These are phyloP conservation scores for Fusarium veterinarium DNA, from an alignment of 2,329 filamentous ascomycete species.

Conservation along the genomic window DNA sequence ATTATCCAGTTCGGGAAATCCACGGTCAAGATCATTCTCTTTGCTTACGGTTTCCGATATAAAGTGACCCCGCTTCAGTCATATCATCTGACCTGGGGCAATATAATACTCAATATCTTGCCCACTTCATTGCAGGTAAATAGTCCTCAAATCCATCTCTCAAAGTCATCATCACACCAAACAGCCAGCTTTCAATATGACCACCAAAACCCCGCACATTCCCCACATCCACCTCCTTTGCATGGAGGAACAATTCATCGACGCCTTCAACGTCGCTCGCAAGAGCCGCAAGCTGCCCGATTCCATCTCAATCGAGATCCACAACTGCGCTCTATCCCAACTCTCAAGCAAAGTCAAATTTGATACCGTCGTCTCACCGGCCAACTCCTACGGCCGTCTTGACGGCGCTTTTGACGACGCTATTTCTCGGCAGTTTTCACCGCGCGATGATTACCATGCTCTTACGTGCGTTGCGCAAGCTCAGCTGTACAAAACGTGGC, in stretches of 20 bases:
- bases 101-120: neutral
- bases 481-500: constrained; percentile 58
- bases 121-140: fast-evolving
- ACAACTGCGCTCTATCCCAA: constrained; percentile 53
- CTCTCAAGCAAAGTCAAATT: constrained; percentile 53
- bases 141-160: fast-evolving
- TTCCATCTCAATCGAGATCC: constrained; percentile 49
- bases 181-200: neutral
- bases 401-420: constrained; percentile 68
- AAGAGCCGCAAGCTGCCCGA: constrained; percentile 43
- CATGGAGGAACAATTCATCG: constrained; percentile 25
- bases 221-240: constrained; percentile 34
- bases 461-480: constrained; percentile 59
- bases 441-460: constrained; percentile 57
- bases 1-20: neutral
- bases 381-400: constrained; percentile 65
- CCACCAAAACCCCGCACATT: neutral
- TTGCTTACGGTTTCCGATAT: too few species aligned
- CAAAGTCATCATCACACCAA: neutral
- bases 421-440: constrained; percentile 61
- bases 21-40: neutral
- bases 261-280: constrained; percentile 16
- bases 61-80: neutral
- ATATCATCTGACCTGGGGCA: neutral
- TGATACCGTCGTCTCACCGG: constrained; percentile 64